These are phyloP conservation scores for Globisporangium cystogenes DNA, from an alignment of 352 stramenopile genomes.

Conservation along the genomic window DNA sequence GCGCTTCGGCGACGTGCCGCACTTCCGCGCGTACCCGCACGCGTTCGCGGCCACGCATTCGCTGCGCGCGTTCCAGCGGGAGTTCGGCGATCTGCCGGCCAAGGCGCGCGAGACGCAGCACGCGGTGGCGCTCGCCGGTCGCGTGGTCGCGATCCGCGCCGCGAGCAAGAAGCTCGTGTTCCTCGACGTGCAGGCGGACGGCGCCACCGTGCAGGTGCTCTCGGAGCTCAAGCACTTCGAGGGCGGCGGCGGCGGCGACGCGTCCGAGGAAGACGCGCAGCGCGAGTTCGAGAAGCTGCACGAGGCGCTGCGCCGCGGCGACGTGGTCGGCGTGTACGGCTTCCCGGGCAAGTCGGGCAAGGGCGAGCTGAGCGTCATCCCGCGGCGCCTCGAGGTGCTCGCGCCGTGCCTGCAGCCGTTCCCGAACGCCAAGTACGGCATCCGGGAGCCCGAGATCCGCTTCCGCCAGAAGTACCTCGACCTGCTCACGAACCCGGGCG, in stretches of 20 bases:
- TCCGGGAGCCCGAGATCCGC: conserved; percentile 91
- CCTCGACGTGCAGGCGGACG: conserved; percentile 64
- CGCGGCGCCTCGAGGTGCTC: conserved; percentile 88
- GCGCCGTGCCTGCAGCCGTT: conserved; percentile 92
- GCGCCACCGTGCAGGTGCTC: conserved; percentile 64
- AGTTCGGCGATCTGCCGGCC: conserved; percentile 42
- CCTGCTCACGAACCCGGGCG: conserved; percentile 94
- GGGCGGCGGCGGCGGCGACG: conserved; percentile 16
- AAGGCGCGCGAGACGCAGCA: conserved; percentile 57
- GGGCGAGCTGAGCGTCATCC: conserved; percentile 80
- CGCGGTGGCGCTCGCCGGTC: conserved; percentile 55
- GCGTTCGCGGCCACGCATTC: conserved; percentile 65
- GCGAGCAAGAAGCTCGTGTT: conserved; percentile 85
- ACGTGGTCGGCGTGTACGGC: conserved; percentile 73
- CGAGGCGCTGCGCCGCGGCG: conserved; percentile 68
- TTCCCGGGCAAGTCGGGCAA: conserved; percentile 82
- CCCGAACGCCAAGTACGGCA: conserved; percentile 93
- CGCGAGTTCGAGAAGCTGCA: conserved; percentile 56
- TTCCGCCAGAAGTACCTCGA: conserved; percentile 99
- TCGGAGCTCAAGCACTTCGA: conserved; percentile 73
- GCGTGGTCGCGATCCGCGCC: conserved; percentile 69
- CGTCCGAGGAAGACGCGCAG: conserved; percentile 25
- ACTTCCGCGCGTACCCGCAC: conserved; percentile 60
- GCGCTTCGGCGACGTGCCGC: conserved; percentile 45
- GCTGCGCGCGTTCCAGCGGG: conserved; percentile 47